Evolutionary conservation across 768 basidiomycete species (phyloP).

Genomic region (Leccinum olivaceopallidum): DNA sequence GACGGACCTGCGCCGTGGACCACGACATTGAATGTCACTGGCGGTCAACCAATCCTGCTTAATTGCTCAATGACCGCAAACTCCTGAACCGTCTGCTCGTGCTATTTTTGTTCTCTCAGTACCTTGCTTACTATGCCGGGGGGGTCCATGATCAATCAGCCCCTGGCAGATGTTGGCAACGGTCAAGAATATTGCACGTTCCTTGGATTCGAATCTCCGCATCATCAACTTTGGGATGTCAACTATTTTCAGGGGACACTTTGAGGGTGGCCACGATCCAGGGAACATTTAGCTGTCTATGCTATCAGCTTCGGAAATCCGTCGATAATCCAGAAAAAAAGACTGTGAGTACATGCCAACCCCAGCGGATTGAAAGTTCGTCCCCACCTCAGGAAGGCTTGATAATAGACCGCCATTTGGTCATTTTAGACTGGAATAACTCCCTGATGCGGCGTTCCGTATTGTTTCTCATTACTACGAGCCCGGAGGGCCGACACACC

Average conservation of each 20-base stretch:
- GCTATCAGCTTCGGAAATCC: background rate
- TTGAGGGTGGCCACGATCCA: background rate
- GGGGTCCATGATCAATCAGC: background rate
- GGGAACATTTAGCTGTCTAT: background rate
- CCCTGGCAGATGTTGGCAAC: background rate
- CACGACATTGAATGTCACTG: background rate
- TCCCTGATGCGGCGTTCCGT: background rate
- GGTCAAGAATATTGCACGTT: background rate
- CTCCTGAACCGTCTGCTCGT: background rate
- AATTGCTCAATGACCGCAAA: background rate
- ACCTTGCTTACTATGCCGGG: background rate
- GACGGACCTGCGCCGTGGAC: background rate
- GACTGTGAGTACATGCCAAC: background rate
- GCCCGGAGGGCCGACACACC: background rate
- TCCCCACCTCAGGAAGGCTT: background rate
- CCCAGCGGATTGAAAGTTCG: background rate
- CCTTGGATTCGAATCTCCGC: background rate
- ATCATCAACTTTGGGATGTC: background rate
- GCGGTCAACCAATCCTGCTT: background rate
- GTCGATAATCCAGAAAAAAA: background rate
- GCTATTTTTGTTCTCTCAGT: background rate
- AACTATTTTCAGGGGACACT: background rate
- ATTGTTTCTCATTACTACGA: background rate
- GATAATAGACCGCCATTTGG: background rate
- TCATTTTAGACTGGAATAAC: background rate